Conservation (phyloP, 495 filamentous ascomycete species). For the Pseudevernia furfuracea region DNA sequence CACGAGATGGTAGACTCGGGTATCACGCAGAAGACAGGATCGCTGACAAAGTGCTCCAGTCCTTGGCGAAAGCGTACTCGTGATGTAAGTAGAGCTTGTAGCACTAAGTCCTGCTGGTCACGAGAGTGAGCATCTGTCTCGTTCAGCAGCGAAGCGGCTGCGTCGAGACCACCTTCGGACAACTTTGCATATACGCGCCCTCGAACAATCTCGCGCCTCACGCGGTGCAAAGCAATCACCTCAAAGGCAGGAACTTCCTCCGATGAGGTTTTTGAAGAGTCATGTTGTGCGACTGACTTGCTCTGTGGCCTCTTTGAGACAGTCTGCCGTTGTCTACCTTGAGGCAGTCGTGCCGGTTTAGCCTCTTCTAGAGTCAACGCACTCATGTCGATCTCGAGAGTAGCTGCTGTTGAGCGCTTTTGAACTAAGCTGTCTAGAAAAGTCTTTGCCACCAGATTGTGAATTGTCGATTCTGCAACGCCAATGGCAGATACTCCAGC, state of each 20-base stretch:
- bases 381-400: slow-evolving; percentile 12
- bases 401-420: neutral
- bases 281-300: slow-evolving; percentile 30
- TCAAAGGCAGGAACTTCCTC: slow-evolving; percentile 39
- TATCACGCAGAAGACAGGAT: slow-evolving; percentile 81
- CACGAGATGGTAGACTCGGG: slow-evolving; percentile 86
- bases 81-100: slow-evolving; percentile 50
- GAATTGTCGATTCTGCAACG: slow-evolving; percentile 12
- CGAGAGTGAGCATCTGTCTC: slow-evolving; percentile 38
- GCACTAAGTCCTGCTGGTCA: slow-evolving; percentile 36
- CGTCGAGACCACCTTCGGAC: slow-evolving; percentile 23
- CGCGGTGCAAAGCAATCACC: slow-evolving; percentile 46
- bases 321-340: neutral
- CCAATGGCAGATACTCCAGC: slow-evolving; percentile 10
- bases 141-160: slow-evolving; percentile 45
- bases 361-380: slow-evolving; percentile 12
- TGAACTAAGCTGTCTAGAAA: slow-evolving; percentile 7
- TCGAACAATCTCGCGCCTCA: slow-evolving; percentile 55
- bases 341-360: neutral
- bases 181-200: slow-evolving; percentile 51
- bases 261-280: slow-evolving; percentile 23
- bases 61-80: slow-evolving; percentile 51
- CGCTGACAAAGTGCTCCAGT: slow-evolving; percentile 59
- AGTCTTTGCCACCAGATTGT: slow-evolving; percentile 2
- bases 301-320: slow-evolving; percentile 24